Base-by-base conservation (phyloP, 306 rosid species). In the Castanospermum australe region DNA sequence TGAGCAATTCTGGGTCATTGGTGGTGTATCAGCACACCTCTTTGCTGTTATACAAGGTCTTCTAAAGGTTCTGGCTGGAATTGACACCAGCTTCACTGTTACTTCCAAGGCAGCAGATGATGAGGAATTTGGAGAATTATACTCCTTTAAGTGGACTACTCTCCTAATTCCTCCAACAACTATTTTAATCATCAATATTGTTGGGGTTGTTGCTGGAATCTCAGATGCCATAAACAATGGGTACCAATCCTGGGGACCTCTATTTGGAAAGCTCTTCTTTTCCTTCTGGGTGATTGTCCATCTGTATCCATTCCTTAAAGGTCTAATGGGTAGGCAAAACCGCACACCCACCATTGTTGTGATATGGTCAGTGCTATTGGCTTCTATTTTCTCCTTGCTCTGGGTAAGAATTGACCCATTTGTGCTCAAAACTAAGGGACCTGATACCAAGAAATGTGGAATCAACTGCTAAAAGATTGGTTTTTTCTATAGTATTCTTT, bases 1-100 rank as follows among this genome's bases (percentile, higher is more conserved):
- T 57, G 96, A 91, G 85, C 96, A 91, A 72, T 91, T 91, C 77
- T 91, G 96, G 96, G 96, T 91, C 73, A 91, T 91, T 75, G 96
- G 96, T 32, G 96, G 96, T 78, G 88, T 91, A 25, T 91, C 96
- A 65, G 93, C 96, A 60, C 89, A 91, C 36, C 83, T 91, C 35
- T 91, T 87, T 57, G 96, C 96, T 56, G 96, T 91, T 35, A 75
- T 91, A 20, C 96, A 91, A 84, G 96, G 93, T 38, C 92, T 91
- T 18, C 87, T 91, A 8, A 91, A 91, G 89, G 91, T 91, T 54
- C 80, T 91, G 70, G 96, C 89, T 13, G 96, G 96, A 82, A 91
- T 89, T 7, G 96, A 91, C 71, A 91, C 96, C 20, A 91, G 85
- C 86, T 91, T 91, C 84, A 91, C 96, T 1, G 96, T 91, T 74